Base-by-base conservation (phyloP, 1,284 basidiomycete genomes). In the Ceratobasidium sp. region DNA sequence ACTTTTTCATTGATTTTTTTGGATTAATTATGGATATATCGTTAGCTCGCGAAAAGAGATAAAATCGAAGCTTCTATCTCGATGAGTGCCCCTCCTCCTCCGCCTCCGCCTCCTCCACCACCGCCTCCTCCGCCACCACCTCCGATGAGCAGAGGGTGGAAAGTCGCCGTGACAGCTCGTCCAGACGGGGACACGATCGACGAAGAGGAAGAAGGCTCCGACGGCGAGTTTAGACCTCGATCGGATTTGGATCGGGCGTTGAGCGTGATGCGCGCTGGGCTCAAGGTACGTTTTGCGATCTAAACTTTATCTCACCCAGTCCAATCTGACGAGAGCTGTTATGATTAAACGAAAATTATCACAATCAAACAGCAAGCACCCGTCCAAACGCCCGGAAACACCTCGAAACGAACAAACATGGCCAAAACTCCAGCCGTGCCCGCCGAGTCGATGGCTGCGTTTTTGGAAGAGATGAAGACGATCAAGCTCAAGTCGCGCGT, bases 401-500 rank as follows among this genome's bases (percentile, higher is more conserved):
- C 70, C 10, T 26, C 72, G 20, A 66, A 79, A 44, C 79, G 58
- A 49, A 23, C 60, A 15, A 68, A 33, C 33, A 33, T 77, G 49
- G 70, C 56, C 63, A 81, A 78, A 15, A 85, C 88, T 3, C 91
- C 93, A 0, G 91, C 92, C 0, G 87, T 95, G 7, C 88, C 92
- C 0, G 87, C 90, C 3, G 94, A 94, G 80, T 93, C 94, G 83
- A 94, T 95, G 92, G 91, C 91, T 0, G 92, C 91, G 2, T 95
- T 95, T 82, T 83, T 95, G 79, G 91, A 85, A 15, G 94, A 95
- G 83, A 90, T 95, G 88, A 94, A 94, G 86, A 91, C 89, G 0
- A 91, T 91, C 39, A 87, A 91, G 56, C 82, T 95, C 26, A 76
- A 67, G 26, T 66, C 60, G 23, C 44, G 73, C 6, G 33, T 76